Evolutionary conservation across 169 alveolate species (phyloP).

Genomic region (Cryptosporidium ubiquitum): DNA sequence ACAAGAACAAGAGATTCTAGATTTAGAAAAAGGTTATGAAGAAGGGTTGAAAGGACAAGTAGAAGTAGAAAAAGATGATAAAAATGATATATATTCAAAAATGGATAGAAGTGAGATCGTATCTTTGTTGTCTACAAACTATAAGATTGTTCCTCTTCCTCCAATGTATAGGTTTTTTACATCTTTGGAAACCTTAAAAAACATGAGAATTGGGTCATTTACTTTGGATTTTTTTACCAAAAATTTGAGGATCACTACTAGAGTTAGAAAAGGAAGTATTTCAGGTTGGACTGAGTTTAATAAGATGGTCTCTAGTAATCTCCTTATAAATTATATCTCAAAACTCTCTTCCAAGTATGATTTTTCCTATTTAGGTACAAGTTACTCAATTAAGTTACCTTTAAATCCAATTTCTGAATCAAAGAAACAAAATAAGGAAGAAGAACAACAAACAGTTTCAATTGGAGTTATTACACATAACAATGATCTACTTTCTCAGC

Average conservation of each 20-base stretch:
- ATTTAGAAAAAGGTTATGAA: neutral
- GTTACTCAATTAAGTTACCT: conserved; percentile 47
- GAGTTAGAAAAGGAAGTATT: neutral
- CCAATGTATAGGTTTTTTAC: conserved; percentile 66
- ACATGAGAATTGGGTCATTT: conserved; percentile 38
- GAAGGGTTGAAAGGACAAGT: neutral
- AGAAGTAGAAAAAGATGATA: no score
- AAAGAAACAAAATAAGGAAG: neutral
- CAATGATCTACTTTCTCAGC: conserved; percentile 47
- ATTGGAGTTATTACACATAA: conserved; percentile 49
- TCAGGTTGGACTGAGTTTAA: conserved; percentile 5
- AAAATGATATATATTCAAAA: neutral
- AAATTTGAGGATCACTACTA: neutral
- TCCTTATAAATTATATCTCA: conserved; percentile 34
- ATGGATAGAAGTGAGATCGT: neutral
- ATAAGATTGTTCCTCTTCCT: conserved; percentile 44
- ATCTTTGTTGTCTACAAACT: neutral
- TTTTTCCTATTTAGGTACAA: conserved; percentile 13
- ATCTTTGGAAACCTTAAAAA: conserved; percentile 29
- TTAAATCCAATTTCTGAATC: conserved; percentile 26
- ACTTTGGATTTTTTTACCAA: conserved; percentile 14
- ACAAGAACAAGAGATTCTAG: neutral
- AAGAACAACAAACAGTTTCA: conserved; percentile 9
- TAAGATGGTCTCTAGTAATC: neutral
- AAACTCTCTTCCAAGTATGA: conserved; percentile 66